Conservation (phyloP, 768 basidiomycete genomes). For the Myochromella boudieri region DNA sequence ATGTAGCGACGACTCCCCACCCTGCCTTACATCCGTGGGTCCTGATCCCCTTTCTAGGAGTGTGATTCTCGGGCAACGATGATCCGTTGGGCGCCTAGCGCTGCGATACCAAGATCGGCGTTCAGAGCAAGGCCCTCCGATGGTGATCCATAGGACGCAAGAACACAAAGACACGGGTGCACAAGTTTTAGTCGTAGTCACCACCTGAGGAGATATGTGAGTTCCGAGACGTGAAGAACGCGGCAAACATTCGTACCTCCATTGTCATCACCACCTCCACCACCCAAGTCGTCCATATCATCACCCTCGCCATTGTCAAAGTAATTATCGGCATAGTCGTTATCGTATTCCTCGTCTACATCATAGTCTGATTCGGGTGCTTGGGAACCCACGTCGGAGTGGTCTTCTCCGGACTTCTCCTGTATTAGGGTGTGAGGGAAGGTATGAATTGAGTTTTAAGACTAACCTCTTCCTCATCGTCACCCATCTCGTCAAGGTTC, state of each 20-base stretch:
- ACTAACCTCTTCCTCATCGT: constrained; percentile 62
- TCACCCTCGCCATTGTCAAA: constrained; percentile 89
- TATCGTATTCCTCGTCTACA: constrained; percentile 88
- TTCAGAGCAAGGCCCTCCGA: no score
- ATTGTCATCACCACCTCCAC: constrained; percentile 65
- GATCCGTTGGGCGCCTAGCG: no score
- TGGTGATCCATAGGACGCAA: no score
- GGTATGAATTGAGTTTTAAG: background rate
- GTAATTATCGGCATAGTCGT: constrained; percentile 89
- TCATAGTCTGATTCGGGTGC: constrained; percentile 74
- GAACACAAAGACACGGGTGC: no score
- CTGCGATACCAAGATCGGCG: no score
- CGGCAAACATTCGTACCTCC: constrained; percentile 37
- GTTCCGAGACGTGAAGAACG: background rate
- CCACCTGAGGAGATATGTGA: constrained; percentile 2
- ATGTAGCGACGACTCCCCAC: no score
- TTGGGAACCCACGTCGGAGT: constrained; percentile 67
- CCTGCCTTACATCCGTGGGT: no score
- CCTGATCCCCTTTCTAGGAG: no score
- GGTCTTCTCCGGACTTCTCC: constrained; percentile 73
- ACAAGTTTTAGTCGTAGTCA: constrained; percentile 11
- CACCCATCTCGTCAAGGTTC: constrained; percentile 68
- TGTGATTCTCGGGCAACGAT: no score
- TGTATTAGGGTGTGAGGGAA: constrained; percentile 22
- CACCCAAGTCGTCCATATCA: constrained; percentile 76